Evolutionary conservation across 31 red algal genomes (phyloP).

Genomic region (Odonthalia washingtoniensis): DNA sequence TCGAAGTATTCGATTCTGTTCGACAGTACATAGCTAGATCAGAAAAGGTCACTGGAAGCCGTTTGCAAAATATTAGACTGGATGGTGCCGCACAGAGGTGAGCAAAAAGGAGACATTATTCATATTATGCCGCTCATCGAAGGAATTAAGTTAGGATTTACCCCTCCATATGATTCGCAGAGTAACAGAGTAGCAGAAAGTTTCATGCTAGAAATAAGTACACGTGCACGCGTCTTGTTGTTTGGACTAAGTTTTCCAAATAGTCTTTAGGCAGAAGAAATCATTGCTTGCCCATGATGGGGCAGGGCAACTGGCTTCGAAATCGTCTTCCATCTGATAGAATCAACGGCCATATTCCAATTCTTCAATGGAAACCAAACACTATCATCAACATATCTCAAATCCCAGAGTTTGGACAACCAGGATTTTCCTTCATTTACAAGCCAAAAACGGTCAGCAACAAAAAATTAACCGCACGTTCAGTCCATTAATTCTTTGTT

Average conservation of each 20-base stretch:
- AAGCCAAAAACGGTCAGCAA: neutral
- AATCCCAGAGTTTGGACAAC: neutral
- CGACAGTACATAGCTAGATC: neutral
- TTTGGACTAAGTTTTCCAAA: neutral
- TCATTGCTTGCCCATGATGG: neutral
- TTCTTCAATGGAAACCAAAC: constrained; percentile 2
- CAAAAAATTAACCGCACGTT: neutral
- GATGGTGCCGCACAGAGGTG: too few species aligned
- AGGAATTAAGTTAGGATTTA: neutral
- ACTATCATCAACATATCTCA: neutral
- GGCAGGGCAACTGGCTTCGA: constrained; percentile 19
- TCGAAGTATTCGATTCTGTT: neutral
- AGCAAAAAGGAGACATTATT: too few species aligned
- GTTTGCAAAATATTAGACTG: neutral
- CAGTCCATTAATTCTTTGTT: neutral
- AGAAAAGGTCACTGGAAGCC: neutral
- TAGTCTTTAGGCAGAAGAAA: neutral
- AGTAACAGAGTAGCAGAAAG: constrained; percentile 26
- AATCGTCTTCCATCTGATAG: neutral
- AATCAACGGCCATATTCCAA: neutral
- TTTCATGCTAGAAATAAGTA: neutral
- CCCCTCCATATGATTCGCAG: neutral
- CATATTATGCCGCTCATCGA: too few species aligned
- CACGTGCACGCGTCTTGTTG: neutral
- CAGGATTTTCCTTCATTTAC: constrained; percentile 16